Evolutionary conservation across 148 eudicot species (phyloP), one percentile per base, ranked within the genome.

Genomic region (Cornus florida): DNA sequence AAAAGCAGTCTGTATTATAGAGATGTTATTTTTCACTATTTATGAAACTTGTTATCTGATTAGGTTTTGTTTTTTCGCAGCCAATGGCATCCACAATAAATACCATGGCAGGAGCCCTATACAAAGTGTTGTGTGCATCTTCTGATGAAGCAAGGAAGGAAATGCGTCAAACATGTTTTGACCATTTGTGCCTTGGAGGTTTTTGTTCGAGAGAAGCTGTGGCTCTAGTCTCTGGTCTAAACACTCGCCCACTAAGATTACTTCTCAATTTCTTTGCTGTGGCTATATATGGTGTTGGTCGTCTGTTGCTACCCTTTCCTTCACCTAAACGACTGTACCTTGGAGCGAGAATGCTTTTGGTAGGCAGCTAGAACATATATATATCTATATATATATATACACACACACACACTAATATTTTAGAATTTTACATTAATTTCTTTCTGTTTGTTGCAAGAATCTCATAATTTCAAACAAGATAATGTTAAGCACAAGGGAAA

Each of bases 71-170:
- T 70, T 62, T 68, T 65, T 65, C 85, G 90, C 92, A 94, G 98
- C 94, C 97, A 12, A 88, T 90, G 71, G 96, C 98, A 67, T 92
- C 94, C 13, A 88, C 91, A 2, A 88, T 94, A 77, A 92, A 94
- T 83, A 88, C 94, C 10, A 81, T 92, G 84, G 98, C 97, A 8
- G 94, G 87, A 12, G 92, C 94, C 72, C 78, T 93, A 22, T 93
- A 28, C 28, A 28, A 28, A 28, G 28, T 28, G 28, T 28, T 28
- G 28, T 28, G 28, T 28, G 28, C 28, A 28, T 28, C 28, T 28
- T 28, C 28, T 28, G 28, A 28, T 28, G 0, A 28, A 28, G 28
- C 28, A 1, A 91, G 87, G 57, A 83, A 79, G 73, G 97, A 91
- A 86, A 88, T 93, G 91, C 83, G 91, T 0, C 74, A 89, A 53